phyloP scores from a whole-genome alignment of 352 stramenopile species.

The Phytophthora hybrid region DNA sequence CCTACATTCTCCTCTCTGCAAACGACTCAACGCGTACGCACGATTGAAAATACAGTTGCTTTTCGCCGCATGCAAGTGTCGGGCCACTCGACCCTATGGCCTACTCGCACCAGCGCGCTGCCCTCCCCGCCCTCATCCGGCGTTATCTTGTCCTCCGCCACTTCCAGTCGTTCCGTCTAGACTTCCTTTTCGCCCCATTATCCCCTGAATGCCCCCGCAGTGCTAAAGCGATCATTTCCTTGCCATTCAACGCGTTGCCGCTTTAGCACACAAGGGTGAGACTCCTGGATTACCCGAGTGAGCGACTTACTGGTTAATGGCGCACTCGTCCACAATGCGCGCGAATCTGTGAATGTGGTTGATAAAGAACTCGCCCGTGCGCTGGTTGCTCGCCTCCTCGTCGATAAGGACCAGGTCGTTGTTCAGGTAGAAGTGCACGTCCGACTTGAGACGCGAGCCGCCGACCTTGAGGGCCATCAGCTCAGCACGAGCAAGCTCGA shows the following conservation, averaged over 20 bases:
- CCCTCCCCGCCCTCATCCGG: slow-evolving; percentile 18
- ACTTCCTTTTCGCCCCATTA: slow-evolving; percentile 25
- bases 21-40: slow-evolving; percentile 29
- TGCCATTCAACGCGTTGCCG: slow-evolving; percentile 29
- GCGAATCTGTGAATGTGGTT: slow-evolving; percentile 91
- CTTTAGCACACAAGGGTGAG: slow-evolving; percentile 19
- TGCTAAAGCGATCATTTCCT: slow-evolving; percentile 30
- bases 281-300: slow-evolving; percentile 13
- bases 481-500: slow-evolving; percentile 73
- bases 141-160: slow-evolving; percentile 31
- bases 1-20: slow-evolving; percentile 31
- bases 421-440: slow-evolving; percentile 87
- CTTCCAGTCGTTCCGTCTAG: slow-evolving; percentile 33
- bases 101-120: slow-evolving; percentile 27
- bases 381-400: slow-evolving; percentile 86
- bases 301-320: slow-evolving; percentile 55
- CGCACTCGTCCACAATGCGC: slow-evolving; percentile 88
- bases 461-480: slow-evolving; percentile 87
- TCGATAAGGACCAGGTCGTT: slow-evolving; percentile 87
- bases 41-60: slow-evolving; percentile 30
- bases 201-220: slow-evolving; percentile 14
- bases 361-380: slow-evolving; percentile 91
- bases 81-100: slow-evolving; percentile 18
- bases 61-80: slow-evolving; percentile 26
- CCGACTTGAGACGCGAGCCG: slow-evolving; percentile 64